Conservation (phyloP, 768 basidiomycete genomes). For the Mycena leptocephala region DNA sequence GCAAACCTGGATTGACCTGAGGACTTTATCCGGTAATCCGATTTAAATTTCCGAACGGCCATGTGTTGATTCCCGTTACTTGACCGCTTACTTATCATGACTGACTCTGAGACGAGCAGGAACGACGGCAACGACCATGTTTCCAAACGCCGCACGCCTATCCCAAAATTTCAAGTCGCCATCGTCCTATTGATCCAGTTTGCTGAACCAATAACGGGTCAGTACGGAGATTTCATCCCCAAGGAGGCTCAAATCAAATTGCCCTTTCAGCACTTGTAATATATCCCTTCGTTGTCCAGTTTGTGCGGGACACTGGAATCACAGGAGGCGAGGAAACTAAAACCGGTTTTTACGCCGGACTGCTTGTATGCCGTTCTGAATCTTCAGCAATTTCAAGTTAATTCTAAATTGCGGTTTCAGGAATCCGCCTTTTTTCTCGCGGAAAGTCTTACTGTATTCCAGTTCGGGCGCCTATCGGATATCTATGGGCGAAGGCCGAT, state of each 20-base stretch:
- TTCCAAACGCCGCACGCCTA: not conserved
- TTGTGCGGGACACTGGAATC: slow-evolving; percentile 13
- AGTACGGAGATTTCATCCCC: not conserved
- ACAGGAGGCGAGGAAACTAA: slow-evolving; percentile 27
- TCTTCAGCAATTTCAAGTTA: not conserved
- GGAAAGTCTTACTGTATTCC: slow-evolving; percentile 50
- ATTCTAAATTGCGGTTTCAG: slow-evolving; percentile 35
- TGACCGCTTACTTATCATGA: not conserved
- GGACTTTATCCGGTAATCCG: too few relatives aligned
- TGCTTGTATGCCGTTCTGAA: not conserved
- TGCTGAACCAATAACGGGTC: slow-evolving; percentile 25
- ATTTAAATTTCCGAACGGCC: not conserved
- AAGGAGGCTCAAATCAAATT: not conserved
- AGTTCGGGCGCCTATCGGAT: slow-evolving; percentile 56
- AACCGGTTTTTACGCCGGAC: slow-evolving; percentile 23
- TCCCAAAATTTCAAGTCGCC: slow-evolving; percentile 24
- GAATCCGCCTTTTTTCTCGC: slow-evolving; percentile 56
- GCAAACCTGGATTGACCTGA: too few relatives aligned
- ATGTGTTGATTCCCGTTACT: not conserved
- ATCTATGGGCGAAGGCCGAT: slow-evolving; percentile 52
- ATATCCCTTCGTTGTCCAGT: slow-evolving; percentile 24
- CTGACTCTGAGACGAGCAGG: not conserved
- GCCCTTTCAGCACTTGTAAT: slow-evolving; percentile 13
- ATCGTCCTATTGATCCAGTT: slow-evolving; percentile 19
- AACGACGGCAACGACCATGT: not conserved